A percentile compares a stretch with the other conserved stretches of the same genome.
These are phyloP conservation scores for Desmodesmus armatus DNA, from an alignment of 139 green algal genomes.

Conservation along the genomic window DNA sequence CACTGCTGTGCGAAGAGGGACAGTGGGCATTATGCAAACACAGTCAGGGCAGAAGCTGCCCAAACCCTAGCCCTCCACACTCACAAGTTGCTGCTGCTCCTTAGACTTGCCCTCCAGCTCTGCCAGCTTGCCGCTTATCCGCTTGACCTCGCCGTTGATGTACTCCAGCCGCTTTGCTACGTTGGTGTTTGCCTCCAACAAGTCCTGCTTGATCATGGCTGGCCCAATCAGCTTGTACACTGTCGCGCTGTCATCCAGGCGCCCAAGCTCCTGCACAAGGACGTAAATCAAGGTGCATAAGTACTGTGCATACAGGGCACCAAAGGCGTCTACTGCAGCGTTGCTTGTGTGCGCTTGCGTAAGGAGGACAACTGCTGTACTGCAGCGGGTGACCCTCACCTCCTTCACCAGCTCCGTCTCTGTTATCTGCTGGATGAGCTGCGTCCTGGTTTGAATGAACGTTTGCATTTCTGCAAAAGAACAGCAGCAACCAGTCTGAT, in stretches of 20 bases:
- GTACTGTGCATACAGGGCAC: background rate
- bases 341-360: background rate
- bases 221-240: slow-evolving; percentile 95
- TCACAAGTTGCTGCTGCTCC: slow-evolving; percentile 65
- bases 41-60: no score
- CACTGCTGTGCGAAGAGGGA: no score
- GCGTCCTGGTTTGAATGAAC: slow-evolving; percentile 52
- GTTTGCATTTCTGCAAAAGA: slow-evolving; percentile 65
- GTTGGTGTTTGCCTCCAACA: slow-evolving; percentile 88
- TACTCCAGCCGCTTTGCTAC: slow-evolving; percentile 92
- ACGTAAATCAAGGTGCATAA: background rate
- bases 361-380: background rate
- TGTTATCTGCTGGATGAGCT: slow-evolving; percentile 72
- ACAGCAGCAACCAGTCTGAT: background rate
- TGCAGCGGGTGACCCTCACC: slow-evolving; percentile 41
- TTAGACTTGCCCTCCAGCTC: slow-evolving; percentile 57
- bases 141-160: slow-evolving; percentile 71
- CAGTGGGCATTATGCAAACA: no score
- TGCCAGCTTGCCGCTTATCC: slow-evolving; percentile 62
- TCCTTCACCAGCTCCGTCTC: slow-evolving; percentile 84
- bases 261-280: slow-evolving; percentile 80
- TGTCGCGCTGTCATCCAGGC: slow-evolving; percentile 77
- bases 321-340: background rate
- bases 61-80: no score
- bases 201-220: slow-evolving; percentile 88